Conservation (phyloP, 164 flowering plant genomes). For the Annona squamosa region DNA sequence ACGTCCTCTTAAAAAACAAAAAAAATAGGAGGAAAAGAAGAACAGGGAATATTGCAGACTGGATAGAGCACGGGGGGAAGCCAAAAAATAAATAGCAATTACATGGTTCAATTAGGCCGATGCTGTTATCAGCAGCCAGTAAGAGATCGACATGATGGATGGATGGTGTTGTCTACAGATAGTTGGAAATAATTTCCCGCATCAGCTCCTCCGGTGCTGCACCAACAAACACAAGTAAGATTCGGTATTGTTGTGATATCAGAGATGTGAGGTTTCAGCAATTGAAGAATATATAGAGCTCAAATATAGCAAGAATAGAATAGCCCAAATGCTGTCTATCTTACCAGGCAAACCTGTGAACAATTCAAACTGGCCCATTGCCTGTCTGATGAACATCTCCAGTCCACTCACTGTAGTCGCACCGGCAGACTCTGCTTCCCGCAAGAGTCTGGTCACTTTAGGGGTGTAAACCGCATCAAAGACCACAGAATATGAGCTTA, state of each 20-base stretch:
- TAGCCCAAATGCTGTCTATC: background rate
- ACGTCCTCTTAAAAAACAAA: background rate
- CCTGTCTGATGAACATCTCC: conserved; percentile 97
- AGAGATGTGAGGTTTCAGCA: background rate
- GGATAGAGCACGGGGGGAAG: background rate
- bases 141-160: background rate
- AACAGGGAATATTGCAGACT: background rate
- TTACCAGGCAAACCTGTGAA: conserved; percentile 95
- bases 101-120: background rate
- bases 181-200: conserved; percentile 11
- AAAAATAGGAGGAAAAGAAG: background rate
- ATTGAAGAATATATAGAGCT: background rate
- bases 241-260: no score
- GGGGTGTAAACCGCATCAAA: conserved; percentile 98
- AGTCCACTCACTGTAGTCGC: conserved; percentile 58
- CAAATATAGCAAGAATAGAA: no score
- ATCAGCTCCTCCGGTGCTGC: conserved; percentile 18
- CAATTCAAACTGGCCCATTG: conserved; percentile 70
- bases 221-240: background rate
- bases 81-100: background rate
- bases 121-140: background rate
- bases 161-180: background rate
- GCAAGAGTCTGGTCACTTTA: conserved; percentile 71
- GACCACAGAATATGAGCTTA: conserved; percentile 57
- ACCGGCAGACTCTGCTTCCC: conserved; percentile 80